phyloP scores from a whole-genome alignment of 352 stramenopile species.

The Blastocystis sp. region DNA sequence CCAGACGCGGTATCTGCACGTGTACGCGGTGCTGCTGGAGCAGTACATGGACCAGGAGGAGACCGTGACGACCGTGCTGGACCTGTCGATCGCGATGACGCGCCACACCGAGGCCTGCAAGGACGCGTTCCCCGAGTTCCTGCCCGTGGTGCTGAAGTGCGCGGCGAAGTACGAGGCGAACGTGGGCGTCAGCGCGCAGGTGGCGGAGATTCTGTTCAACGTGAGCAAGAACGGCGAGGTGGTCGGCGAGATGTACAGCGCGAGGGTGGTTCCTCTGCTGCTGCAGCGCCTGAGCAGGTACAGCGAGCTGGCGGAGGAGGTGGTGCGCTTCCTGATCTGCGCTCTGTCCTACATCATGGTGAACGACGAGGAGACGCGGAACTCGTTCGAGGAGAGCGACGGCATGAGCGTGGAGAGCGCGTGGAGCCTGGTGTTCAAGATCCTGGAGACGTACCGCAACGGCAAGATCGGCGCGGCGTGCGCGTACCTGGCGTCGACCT shows the following conservation, averaged over 20 bases:
- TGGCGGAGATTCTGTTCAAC: slow-evolving; percentile 34
- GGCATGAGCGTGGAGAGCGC: not conserved
- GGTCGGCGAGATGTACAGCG: not conserved
- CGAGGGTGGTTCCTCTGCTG: slow-evolving; percentile 10
- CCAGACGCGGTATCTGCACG: slow-evolving; percentile 34
- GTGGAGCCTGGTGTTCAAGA: not conserved
- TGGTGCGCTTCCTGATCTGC: slow-evolving; percentile 33
- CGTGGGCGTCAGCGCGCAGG: not conserved
- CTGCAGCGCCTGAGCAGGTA: not conserved
- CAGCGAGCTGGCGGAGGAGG: not conserved
- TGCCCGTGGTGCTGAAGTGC: not conserved
- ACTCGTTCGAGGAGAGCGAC: not conserved
- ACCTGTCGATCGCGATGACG: slow-evolving; percentile 10
- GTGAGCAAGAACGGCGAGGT: slow-evolving; percentile 29
- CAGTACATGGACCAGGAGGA: slow-evolving; percentile 23
- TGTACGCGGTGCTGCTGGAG: slow-evolving; percentile 29
- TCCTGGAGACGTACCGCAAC: slow-evolving; percentile 38
- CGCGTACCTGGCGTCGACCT: not conserved
- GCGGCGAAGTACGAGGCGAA: not conserved
- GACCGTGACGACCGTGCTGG: slow-evolving; percentile 42
- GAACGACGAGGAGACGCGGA: slow-evolving; percentile 4
- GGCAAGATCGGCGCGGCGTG: slow-evolving; percentile 50
- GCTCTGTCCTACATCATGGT: slow-evolving; percentile 57
- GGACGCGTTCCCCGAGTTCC: slow-evolving; percentile 44
- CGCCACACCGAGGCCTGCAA: slow-evolving; percentile 5